These are phyloP conservation scores for Violaceomyces palustris DNA, from an alignment of 1,284 basidiomycete genomes.

Conservation along the genomic window DNA sequence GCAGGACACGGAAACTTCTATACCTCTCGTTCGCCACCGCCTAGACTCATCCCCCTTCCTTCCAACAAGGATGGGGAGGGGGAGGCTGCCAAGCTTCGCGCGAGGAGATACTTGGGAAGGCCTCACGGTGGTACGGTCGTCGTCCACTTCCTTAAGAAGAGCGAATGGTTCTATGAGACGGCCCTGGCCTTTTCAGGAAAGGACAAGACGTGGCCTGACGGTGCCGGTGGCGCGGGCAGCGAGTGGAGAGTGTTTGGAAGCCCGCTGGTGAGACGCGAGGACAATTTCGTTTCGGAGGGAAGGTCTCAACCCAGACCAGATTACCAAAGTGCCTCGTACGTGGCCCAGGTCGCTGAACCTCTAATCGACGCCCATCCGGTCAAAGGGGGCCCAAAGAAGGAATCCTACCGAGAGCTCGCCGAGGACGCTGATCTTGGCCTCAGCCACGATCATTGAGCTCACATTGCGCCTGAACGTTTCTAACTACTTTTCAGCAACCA, in stretches of 20 bases:
- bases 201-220: constrained; percentile 58
- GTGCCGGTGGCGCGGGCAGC: constrained; percentile 36
- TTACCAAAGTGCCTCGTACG: too few species aligned
- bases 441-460: too few species aligned
- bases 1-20: neutral
- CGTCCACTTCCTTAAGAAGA: constrained; percentile 94
- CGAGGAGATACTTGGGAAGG: constrained; percentile 42
- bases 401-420: too few species aligned
- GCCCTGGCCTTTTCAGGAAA: constrained; percentile 77
- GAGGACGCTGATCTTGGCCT: too few species aligned
- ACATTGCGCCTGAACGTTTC: too few species aligned
- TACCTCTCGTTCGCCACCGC: constrained; percentile 4
- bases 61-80: constrained; percentile 37
- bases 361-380: too few species aligned
- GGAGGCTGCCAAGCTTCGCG: constrained; percentile 59
- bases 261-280: constrained; percentile 35
- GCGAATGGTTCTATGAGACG: constrained; percentile 93
- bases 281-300: constrained; percentile 32
- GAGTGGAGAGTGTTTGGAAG: constrained; percentile 45
- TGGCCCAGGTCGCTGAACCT: too few species aligned
- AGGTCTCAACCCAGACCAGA: constrained; percentile 33
- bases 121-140: constrained; percentile 77
- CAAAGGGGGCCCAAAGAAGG: too few species aligned
- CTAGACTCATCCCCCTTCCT: constrained; percentile 30
- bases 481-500: too few species aligned